These are phyloP conservation scores for Moricandia arvensis DNA, from an alignment of 345 rosid genomes.

Conservation along the genomic window DNA sequence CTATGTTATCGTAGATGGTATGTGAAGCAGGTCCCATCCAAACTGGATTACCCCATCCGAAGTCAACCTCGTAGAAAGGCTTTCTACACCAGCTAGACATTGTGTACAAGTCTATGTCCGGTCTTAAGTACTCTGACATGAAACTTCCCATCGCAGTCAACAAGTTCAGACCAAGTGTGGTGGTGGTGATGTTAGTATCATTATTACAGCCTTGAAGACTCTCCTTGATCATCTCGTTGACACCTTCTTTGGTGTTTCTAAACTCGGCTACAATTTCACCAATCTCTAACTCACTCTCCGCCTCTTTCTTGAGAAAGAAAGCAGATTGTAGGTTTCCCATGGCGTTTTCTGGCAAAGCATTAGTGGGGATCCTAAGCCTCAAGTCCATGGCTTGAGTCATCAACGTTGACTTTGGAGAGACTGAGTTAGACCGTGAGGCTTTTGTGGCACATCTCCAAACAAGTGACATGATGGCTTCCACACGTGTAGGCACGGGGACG, in stretches of 20 bases:
- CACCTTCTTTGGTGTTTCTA: not conserved
- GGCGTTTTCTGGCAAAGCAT: not conserved
- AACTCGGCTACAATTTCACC: not conserved
- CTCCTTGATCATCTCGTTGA: not conserved
- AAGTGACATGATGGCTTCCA: not conserved
- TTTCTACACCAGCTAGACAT: slow-evolving; percentile 45
- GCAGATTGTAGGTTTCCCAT: not conserved
- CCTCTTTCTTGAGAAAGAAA: not conserved
- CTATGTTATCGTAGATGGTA: not conserved
- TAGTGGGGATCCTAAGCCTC: not conserved
- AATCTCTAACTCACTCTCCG: not conserved
- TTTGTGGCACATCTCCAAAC: not conserved
- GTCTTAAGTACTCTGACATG: not conserved
- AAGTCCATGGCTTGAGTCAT: not conserved
- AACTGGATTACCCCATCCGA: slow-evolving; percentile 44
- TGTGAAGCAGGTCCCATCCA: slow-evolving; percentile 29
- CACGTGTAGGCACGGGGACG: not conserved
- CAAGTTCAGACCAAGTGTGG: not conserved
- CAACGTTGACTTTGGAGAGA: not conserved
- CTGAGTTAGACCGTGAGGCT: not conserved
- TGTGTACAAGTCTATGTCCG: slow-evolving; percentile 6
- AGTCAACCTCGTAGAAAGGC: slow-evolving; percentile 45
- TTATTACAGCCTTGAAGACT: not conserved
- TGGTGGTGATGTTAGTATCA: not conserved
- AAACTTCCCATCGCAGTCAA: not conserved